phyloP scores from a whole-genome alignment of 805 yeast species.

The Barnettozyma siamensis region DNA sequence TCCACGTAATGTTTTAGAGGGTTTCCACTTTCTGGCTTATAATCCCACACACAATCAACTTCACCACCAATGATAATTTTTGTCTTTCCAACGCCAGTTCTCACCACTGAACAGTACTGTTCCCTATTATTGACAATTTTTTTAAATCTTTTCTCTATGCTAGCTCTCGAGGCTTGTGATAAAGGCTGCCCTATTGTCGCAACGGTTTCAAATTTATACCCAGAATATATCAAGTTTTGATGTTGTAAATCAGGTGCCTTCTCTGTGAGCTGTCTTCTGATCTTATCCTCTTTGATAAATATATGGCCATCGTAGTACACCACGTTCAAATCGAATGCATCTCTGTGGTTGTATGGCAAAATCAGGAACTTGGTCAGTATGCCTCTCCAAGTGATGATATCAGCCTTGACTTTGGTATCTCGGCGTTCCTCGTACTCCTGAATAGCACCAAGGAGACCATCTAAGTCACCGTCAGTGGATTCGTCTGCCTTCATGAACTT shows the following conservation, averaged over 20 bases:
- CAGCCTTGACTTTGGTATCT: constrained; percentile 43
- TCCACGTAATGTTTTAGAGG: constrained; percentile 71
- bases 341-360: constrained; percentile 54
- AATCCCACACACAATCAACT: constrained; percentile 87
- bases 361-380: constrained; percentile 68
- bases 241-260: constrained; percentile 23
- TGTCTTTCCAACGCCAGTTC: constrained; percentile 75
- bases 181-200: constrained; percentile 75
- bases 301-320: constrained; percentile 71
- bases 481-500: constrained; percentile 54
- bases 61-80: constrained; percentile 78
- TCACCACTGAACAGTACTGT: constrained; percentile 76
- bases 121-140: constrained; percentile 61
- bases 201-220: constrained; percentile 81
- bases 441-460: constrained; percentile 52
- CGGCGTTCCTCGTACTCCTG: constrained; percentile 45
- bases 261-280: constrained; percentile 23
- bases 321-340: constrained; percentile 55
- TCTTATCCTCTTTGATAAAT: constrained; percentile 44
- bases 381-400: constrained; percentile 83
- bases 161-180: constrained; percentile 57
- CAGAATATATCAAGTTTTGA: constrained; percentile 49
- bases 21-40: constrained; percentile 45
- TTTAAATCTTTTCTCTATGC: constrained; percentile 61
- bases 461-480: constrained; percentile 50